A percentile compares a stretch with the other conserved stretches of the same genome.
Conservation (phyloP, 139 green algal species). For the Chlamydomonas asymmetrica region DNA sequence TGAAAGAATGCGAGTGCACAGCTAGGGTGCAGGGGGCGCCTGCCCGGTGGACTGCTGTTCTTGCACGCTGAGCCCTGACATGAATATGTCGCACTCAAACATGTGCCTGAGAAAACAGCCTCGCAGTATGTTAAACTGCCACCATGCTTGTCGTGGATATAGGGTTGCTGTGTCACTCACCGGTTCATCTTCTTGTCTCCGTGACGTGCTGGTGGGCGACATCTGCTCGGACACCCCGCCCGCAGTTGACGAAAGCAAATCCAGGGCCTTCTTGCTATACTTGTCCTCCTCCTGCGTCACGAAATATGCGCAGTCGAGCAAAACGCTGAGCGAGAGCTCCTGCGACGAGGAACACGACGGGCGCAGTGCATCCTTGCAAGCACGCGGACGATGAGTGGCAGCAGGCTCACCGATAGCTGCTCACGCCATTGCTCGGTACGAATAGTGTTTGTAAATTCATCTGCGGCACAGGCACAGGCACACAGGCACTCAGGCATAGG, state of each 20-base stretch:
- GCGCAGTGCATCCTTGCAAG: neutral
- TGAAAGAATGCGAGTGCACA: too few relatives aligned
- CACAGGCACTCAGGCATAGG: too few relatives aligned
- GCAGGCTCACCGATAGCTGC: conserved; percentile 69
- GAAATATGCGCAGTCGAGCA: neutral
- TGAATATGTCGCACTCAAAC: neutral
- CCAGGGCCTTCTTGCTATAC: conserved; percentile 67
- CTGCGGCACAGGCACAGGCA: too few relatives aligned
- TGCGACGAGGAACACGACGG: neutral
- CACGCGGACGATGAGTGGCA: neutral
- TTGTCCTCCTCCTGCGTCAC: conserved; percentile 69
- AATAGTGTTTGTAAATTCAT: conserved; percentile 83
- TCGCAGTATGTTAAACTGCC: neutral
- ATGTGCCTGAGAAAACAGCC: neutral
- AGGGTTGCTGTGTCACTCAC: too few relatives aligned
- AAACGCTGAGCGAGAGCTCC: neutral
- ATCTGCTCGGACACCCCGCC: too few relatives aligned
- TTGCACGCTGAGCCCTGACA: too few relatives aligned
- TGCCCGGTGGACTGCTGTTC: too few relatives aligned
- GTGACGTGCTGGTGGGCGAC: too few relatives aligned
- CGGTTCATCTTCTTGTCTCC: neutral
- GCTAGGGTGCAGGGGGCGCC: too few relatives aligned
- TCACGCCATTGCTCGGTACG: conserved; percentile 81
- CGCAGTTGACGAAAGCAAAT: conserved; percentile 52
- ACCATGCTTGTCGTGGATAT: neutral